A percentile compares a stretch with the other conserved stretches of the same genome.
Evolutionary conservation across 2,329 filamentous ascomycete species (phyloP).

Genomic region (Canariomyces notabilis): DNA sequence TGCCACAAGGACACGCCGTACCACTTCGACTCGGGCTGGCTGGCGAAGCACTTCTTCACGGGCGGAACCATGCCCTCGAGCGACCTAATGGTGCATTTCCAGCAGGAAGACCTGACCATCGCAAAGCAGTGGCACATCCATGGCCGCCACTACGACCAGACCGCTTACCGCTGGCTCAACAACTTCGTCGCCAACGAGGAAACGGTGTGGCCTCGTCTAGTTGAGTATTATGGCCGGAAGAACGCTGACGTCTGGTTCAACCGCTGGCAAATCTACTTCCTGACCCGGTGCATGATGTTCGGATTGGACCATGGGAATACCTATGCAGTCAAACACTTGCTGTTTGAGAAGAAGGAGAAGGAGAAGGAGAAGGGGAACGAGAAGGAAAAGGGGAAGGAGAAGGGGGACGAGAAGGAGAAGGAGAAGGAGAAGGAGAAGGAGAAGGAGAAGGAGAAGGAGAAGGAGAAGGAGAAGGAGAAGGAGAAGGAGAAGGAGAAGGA

Average conservation of each 20-base stretch:
- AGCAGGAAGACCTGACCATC: constrained; percentile 51
- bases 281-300: constrained; percentile 67
- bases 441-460: no score
- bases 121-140: constrained; percentile 67
- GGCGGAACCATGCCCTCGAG: constrained; percentile 67
- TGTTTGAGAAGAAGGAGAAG: constrained; percentile 54
- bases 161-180: constrained; percentile 63
- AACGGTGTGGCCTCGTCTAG: constrained; percentile 58
- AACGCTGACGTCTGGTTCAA: constrained; percentile 60
- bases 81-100: constrained; percentile 63
- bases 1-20: constrained; percentile 60
- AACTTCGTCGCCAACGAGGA: constrained; percentile 56
- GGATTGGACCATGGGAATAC: constrained; percentile 59
- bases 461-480: no score
- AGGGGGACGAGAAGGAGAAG: not conserved
- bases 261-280: constrained; percentile 67
- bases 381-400: not conserved
- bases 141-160: constrained; percentile 63
- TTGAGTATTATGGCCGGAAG: constrained; percentile 60
- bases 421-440: not conserved
- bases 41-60: constrained; percentile 69
- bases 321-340: constrained; percentile 63
- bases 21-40: constrained; percentile 68
- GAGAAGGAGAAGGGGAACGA: not conserved
- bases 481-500: no score